Conservation (phyloP, 164 flowering plant genomes). For the Magnolia officinalis region DNA sequence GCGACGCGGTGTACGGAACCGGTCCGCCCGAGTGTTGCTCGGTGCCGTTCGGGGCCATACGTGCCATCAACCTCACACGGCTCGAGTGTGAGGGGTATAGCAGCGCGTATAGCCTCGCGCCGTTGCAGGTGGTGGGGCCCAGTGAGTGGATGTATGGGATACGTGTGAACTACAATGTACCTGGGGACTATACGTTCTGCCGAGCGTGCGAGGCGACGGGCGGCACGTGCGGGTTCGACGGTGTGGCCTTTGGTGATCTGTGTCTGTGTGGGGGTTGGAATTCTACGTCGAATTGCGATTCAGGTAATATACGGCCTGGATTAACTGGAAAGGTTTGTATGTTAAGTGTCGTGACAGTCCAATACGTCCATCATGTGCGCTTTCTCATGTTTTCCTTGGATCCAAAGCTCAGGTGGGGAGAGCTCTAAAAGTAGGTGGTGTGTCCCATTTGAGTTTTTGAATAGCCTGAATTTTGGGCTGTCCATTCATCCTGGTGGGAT, state of each 20-base stretch:
- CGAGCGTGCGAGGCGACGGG: slow-evolving; percentile 82
- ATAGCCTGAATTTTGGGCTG: too few species aligned
- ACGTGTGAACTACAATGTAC: slow-evolving; percentile 62
- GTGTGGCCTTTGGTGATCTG: slow-evolving; percentile 38
- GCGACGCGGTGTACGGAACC: slow-evolving; percentile 28
- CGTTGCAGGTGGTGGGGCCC: slow-evolving; percentile 54
- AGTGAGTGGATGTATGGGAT: slow-evolving; percentile 81
- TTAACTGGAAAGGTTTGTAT: too few species aligned
- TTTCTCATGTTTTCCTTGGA: too few species aligned
- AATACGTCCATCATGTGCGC: too few species aligned
- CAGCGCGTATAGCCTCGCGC: slow-evolving; percentile 84
- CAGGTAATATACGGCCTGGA: slow-evolving; percentile 21
- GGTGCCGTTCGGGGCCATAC: slow-evolving; percentile 54
- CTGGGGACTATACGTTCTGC: slow-evolving; percentile 60
- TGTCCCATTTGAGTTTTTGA: too few species aligned
- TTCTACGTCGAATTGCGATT: slow-evolving; percentile 78
- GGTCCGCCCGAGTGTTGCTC: slow-evolving; percentile 84
- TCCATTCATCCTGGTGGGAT: too few species aligned
- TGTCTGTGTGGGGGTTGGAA: slow-evolving; percentile 76
- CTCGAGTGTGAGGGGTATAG: slow-evolving; percentile 80
- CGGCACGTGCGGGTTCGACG: slow-evolving; percentile 76
- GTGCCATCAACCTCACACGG: slow-evolving; percentile 58
- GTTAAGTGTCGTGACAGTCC: too few species aligned
- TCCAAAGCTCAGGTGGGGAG: too few species aligned
- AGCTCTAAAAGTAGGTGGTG: too few species aligned